Conservation (phyloP, 805 yeast genomes). For the Cyberlindnera mycetangii region DNA sequence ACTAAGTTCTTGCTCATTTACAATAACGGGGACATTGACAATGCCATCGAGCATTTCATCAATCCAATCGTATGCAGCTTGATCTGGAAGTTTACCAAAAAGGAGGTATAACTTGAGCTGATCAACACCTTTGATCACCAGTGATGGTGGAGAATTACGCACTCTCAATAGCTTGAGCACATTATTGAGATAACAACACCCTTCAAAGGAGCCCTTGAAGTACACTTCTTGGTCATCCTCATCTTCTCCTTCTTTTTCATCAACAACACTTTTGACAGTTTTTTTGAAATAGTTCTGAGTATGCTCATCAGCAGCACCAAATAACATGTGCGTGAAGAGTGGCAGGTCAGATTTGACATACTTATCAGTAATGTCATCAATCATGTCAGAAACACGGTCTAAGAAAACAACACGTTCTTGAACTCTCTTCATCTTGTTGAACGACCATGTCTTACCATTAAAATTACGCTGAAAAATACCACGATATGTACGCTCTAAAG, state of each 20-base stretch:
- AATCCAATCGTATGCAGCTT: not conserved
- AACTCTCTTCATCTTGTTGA: slow-evolving; percentile 8
- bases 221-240: too few species aligned
- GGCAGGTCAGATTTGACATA: not conserved
- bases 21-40: not conserved
- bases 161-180: not conserved
- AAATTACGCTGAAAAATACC: not conserved
- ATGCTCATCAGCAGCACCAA: slow-evolving; percentile 2
- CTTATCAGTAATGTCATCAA: not conserved
- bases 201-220: not conserved
- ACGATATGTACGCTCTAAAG: not conserved
- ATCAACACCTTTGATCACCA: not conserved
- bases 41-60: not conserved
- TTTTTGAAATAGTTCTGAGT: slow-evolving; percentile 2
- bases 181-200: not conserved
- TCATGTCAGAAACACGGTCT: not conserved
- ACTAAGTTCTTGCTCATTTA: not conserved
- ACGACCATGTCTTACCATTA: slow-evolving; percentile 3
- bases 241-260: not conserved
- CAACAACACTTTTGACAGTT: not conserved
- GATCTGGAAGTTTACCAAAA: not conserved
- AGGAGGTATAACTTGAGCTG: not conserved
- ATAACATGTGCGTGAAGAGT: not conserved
- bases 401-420: not conserved
- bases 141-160: not conserved